Evolutionary conservation across 2,329 filamentous ascomycete genomes (phyloP).

Genomic region (Sphaerulina musiva): DNA sequence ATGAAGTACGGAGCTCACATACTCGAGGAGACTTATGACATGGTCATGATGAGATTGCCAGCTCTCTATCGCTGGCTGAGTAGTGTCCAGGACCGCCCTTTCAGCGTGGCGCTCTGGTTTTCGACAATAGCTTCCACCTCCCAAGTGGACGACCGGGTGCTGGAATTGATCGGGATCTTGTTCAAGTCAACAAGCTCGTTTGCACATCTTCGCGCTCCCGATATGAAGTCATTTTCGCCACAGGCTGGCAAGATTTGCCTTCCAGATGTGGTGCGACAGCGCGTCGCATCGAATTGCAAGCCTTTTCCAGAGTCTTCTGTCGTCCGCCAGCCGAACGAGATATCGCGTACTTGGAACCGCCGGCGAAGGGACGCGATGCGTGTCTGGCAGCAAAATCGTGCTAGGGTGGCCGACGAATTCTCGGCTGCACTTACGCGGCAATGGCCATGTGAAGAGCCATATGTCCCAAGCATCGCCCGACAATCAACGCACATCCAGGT

Average conservation of each 20-base stretch:
- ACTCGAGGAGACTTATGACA: conserved; percentile 3
- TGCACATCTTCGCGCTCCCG: background rate
- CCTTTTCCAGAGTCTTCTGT: background rate
- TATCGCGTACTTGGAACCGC: background rate
- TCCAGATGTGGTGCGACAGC: conserved; percentile 12
- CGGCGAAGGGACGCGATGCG: background rate
- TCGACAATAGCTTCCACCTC: conserved; percentile 41
- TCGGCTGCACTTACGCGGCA: background rate
- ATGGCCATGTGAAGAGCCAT: conserved; percentile 5
- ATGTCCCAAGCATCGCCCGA: background rate
- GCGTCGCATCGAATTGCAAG: background rate
- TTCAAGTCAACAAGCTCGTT: background rate
- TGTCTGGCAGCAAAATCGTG: background rate
- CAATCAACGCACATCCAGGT: conserved; percentile 1
- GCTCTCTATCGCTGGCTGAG: conserved; percentile 12
- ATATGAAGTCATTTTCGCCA: background rate
- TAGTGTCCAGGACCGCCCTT: conserved; percentile 7
- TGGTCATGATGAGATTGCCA: conserved; percentile 9
- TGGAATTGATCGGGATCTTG: conserved; percentile 37
- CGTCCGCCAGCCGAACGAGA: background rate
- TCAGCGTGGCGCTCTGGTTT: conserved; percentile 22
- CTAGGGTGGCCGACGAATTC: background rate
- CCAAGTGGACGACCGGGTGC: conserved; percentile 36
- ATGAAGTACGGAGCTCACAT: conserved; percentile 10
- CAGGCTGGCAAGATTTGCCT: background rate